Conservation (phyloP, 2,329 filamentous ascomycete genomes). For the Hypoxylon sp. region DNA sequence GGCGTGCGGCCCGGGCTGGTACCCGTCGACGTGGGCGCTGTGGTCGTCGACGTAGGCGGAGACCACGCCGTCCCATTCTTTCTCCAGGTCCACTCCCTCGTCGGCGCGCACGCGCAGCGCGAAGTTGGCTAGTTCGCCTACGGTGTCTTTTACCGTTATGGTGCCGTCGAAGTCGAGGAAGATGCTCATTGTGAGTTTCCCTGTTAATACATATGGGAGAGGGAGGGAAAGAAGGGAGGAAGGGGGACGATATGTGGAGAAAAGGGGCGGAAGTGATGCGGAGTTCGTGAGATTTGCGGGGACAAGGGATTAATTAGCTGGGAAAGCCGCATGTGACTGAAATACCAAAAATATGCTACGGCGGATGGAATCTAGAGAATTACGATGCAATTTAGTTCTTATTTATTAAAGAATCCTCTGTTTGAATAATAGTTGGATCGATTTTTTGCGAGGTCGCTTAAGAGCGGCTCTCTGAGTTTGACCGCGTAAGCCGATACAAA, state of each 20-base stretch:
- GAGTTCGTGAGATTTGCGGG: constrained; percentile 26
- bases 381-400: neutral
- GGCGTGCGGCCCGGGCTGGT: constrained; percentile 53
- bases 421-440: neutral
- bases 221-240: no score
- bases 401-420: neutral
- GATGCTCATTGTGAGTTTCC: constrained; percentile 58
- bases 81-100: constrained; percentile 54
- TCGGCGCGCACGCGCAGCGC: constrained; percentile 56
- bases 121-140: constrained; percentile 62
- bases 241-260: no score
- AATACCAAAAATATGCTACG: constrained; percentile 10
- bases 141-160: constrained; percentile 69
- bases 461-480: neutral
- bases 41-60: constrained; percentile 62
- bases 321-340: neutral
- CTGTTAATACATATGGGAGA: neutral
- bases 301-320: constrained; percentile 7
- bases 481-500: neutral
- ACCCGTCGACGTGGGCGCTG: constrained; percentile 56
- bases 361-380: neutral
- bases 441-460: neutral
- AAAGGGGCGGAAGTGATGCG: constrained; percentile 1
- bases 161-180: constrained; percentile 74
- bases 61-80: constrained; percentile 63